A percentile compares a stretch with the other conserved stretches of the same genome.
These are phyloP conservation scores for Podaxis mareebaensis DNA, from an alignment of 768 basidiomycete species.

Conservation along the genomic window DNA sequence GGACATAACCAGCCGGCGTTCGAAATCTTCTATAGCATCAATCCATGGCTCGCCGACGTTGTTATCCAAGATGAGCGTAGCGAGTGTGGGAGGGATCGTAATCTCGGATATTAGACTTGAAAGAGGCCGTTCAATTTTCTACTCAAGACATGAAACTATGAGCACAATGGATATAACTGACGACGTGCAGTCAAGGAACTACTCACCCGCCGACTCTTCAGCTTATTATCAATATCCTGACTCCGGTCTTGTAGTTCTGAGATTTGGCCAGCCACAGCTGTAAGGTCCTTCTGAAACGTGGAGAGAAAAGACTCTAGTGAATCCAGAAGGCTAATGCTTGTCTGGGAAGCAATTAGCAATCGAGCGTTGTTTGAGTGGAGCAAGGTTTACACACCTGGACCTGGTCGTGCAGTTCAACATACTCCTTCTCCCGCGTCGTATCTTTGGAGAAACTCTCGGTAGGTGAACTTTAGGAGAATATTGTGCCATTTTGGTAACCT, in stretches of 20 bases:
- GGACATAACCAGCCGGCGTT: slow-evolving; percentile 66
- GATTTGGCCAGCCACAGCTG: slow-evolving; percentile 94
- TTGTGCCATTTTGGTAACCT: neutral
- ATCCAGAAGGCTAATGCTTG: slow-evolving; percentile 81
- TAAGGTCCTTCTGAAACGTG: slow-evolving; percentile 93
- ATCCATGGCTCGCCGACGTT: slow-evolving; percentile 91
- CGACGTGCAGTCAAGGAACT: neutral
- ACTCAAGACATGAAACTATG: slow-evolving; percentile 8
- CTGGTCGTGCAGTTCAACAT: slow-evolving; percentile 88
- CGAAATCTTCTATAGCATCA: slow-evolving; percentile 75
- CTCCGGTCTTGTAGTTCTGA: slow-evolving; percentile 90
- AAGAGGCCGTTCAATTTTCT: slow-evolving; percentile 91
- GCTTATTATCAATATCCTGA: slow-evolving; percentile 84
- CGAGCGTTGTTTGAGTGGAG: neutral
- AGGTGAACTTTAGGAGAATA: slow-evolving; percentile 5
- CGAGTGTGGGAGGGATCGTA: slow-evolving; percentile 78
- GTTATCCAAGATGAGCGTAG: slow-evolving; percentile 79
- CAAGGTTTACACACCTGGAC: slow-evolving; percentile 58
- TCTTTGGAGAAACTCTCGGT: slow-evolving; percentile 1
- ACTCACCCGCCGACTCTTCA: slow-evolving; percentile 82
- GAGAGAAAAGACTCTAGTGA: slow-evolving; percentile 90
- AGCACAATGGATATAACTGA: neutral
- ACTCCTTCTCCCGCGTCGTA: slow-evolving; percentile 52
- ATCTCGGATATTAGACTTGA: slow-evolving; percentile 79
- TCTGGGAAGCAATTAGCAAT: slow-evolving; percentile 45